These are phyloP conservation scores for Inosperma sp. DNA, from an alignment of 768 basidiomycete genomes.

Conservation along the genomic window DNA sequence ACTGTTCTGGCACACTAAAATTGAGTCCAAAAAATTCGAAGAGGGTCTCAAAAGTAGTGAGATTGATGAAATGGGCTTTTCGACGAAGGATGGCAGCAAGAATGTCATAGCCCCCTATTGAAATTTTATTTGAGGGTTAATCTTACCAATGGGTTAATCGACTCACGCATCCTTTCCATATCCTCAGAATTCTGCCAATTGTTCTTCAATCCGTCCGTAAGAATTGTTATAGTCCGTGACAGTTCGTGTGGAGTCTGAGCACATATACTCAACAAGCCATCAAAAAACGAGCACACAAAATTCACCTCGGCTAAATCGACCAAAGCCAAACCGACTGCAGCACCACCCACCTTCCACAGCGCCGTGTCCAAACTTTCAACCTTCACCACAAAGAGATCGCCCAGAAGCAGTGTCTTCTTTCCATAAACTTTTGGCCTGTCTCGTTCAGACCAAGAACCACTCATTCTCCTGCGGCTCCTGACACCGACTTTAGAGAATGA, in stretches of 20 bases:
- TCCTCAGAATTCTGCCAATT: constrained; percentile 95
- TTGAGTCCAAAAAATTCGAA: constrained; percentile 86
- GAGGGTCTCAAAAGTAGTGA: constrained; percentile 74
- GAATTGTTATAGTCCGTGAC: constrained; percentile 62
- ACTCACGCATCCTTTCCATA: constrained; percentile 82
- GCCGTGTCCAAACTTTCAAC: constrained; percentile 65
- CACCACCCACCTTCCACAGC: constrained; percentile 81
- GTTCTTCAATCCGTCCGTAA: constrained; percentile 73
- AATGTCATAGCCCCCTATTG: constrained; percentile 81
- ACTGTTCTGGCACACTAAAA: constrained; percentile 72
- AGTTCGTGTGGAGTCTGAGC: constrained; percentile 75
- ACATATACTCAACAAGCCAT: not conserved
- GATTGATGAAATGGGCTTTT: constrained; percentile 72
- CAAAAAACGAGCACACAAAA: not conserved
- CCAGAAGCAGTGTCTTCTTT: constrained; percentile 24
- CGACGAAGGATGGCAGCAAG: constrained; percentile 66
- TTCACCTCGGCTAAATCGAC: constrained; percentile 72
- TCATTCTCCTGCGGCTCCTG: not conserved
- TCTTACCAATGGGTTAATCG: not conserved
- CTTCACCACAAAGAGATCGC: constrained; percentile 59
- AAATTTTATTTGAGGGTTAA: constrained; percentile 1
- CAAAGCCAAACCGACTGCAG: constrained; percentile 64
- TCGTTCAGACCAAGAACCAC: constrained; percentile 3
- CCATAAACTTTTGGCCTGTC: constrained; percentile 10
- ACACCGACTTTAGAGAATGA: not conserved